Base-by-base conservation (phyloP, 352 stramenopile species). In the Phytophthora crassamura region DNA sequence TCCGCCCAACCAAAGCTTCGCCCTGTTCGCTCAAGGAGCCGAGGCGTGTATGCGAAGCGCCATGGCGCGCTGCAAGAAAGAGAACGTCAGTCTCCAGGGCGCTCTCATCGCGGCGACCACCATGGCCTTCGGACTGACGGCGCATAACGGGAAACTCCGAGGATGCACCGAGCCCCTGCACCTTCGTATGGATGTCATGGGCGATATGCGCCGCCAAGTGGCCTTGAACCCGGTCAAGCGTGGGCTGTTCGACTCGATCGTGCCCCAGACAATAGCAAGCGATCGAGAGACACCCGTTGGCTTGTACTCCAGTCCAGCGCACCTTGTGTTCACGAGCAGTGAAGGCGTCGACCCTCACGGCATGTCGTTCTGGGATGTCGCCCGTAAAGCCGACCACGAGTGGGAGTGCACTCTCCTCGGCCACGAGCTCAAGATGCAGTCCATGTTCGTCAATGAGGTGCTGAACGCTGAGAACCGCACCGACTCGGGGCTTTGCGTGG, bases 361-460 rank as follows among this genome's bases (percentile, higher is more conserved):
- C 5, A 71, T 68, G 35, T 53, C 60, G 15, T 90, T 90, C 52
- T 90, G 81, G 81, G 75, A 83, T 16, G 43, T 88, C 3, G 78
- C 77, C 7, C 74, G 78, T 16, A 75, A 75, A 43, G 73, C 77
- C n/a, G 77, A 88, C 9, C 72, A 74, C 43, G 81, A 90, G 45
- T 75, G 68, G 30, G 56, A 77, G 28, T 80, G 72, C 22, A 48
- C 71, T 15, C 35, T 81, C 10, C 48, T 84, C 10, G 62, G 73
- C n/a, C 80, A 88, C 55, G 80, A 89, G 54, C 63, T 88, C 51
- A 82, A 84, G 51, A 69, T 89, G 40, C 81, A 90, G 66, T 81
- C 74, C 6, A 70, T 87, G 11, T 90, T 79, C 53, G 72, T 85
- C 15, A 80, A 90, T 46, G 81, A 90, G 64, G 75, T 72, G 43